Base-by-base conservation (phyloP, 768 basidiomycete genomes). In the Mycena chlorophos region DNA sequence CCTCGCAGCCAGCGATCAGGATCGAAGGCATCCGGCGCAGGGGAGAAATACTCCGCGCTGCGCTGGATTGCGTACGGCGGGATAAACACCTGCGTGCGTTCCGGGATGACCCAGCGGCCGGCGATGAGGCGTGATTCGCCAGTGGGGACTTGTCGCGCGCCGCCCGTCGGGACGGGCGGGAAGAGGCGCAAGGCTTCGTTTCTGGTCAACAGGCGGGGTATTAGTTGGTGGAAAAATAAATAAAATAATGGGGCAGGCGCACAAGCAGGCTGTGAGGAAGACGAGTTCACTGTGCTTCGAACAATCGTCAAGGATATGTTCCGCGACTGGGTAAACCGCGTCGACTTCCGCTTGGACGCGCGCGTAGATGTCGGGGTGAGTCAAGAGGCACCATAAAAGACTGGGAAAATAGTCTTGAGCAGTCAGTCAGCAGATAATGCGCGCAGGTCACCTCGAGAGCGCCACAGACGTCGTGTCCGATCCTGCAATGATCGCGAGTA, bases 401-500 rank as follows among this genome's bases (percentile, higher is more conserved):
- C 40, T 43, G 10, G 10, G 16, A 19, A 43, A 20, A 10, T 8
- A 23, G 20, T 10, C 10, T 54, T 16, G 73, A 49, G 2, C 78
- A 57, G 5, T n/a, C n/a, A n/a, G n/a, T n/a, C n/a, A n/a, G n/a
- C n/a, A n/a, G n/a, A n/a, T n/a, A n/a, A n/a, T n/a, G 58, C 69
- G 59, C 66, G 73, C 54, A 76, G 72, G 22, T 73, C 58, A 42
- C 63, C 67, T 34, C 67, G 68, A 12, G 40, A 79, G 67, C 1
- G 68, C 69, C 31, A 68, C 71, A 16, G 73, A 68, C 1, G 77
- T 73, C 2, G 78, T 79, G 54, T 79, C 79, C 8, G 77, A 74
- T 27, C 79, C 79, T 1, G 78, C 78, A 2, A 76, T 68, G 38
- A 79, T 72, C 10, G 72, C 74, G 12, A 79, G 69, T 23, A 69